Evolutionary conservation across 2,329 filamentous ascomycete species (phyloP), one percentile per base, ranked within the genome.

Genomic region (Pezicula radicicola): DNA sequence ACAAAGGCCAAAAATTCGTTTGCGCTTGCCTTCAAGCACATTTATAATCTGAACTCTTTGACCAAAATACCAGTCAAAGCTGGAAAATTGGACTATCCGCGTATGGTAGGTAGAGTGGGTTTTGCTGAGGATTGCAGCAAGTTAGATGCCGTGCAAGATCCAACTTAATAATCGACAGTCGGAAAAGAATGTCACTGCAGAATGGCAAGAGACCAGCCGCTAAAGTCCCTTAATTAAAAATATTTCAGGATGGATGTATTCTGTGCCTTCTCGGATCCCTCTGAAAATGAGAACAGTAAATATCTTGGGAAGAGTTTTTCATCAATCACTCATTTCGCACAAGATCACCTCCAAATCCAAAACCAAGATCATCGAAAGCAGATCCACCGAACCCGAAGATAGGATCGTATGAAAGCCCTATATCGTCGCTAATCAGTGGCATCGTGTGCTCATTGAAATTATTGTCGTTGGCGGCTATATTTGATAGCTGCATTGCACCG

Each of bases 301-400:
- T 21, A 5, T 21, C 21, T 21, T 5, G 5, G 21, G 21, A 21
- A 21, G 21, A 5, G 5, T 21, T 21, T 21, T 5, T 21, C 21
- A 21, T 21, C 21, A 21, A 5, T 5, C 5, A 21, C 21, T 5
- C 21, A 3, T 40, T 13, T 40, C 19, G 15, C 13, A 40, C 2
- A 10, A 40, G 37, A n/a, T 40, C 37, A n/a, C 15, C 13, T 16
- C 44, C 44, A 16, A 18, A 46, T 46, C 12, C 15, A 9, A 52
- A 30, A 21, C 49, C 46, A 25, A 49, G 36, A 40, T 46, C 36
- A 48, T 54, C 52, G 15, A 54, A 54, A 46, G 40, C 46, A 13
- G 51, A 39, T 37, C 51, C 51, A 27, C 46, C 46, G 12, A 54
- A 54, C 10, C 52, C 52, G 37, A 54, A 54, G n/a, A 54, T 37